These are phyloP conservation scores for Lactifluus pinguis DNA, from an alignment of 768 basidiomycete genomes.

Conservation along the genomic window DNA sequence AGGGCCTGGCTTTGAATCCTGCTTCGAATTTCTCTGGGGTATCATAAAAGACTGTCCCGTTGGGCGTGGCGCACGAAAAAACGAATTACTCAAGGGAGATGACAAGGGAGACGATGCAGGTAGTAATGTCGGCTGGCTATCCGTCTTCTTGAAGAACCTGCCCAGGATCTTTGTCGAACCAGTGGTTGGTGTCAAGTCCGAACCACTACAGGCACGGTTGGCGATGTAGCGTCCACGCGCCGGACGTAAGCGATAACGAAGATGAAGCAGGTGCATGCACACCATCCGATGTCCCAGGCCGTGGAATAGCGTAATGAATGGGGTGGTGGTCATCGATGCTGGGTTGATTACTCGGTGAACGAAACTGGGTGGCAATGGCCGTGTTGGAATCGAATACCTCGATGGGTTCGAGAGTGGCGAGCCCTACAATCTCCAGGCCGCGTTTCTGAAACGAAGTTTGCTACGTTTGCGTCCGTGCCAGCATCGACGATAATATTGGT, in stretches of 20 bases:
- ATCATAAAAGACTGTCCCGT: neutral
- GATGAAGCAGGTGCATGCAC: constrained; percentile 17
- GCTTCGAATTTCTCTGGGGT: constrained; percentile 17
- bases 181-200: constrained; percentile 22
- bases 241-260: constrained; percentile 15
- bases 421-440: constrained; percentile 67
- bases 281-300: constrained; percentile 5
- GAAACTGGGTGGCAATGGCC: constrained; percentile 12
- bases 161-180: constrained; percentile 57
- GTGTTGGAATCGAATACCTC: constrained; percentile 49
- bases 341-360: constrained; percentile 23
- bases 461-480: constrained; percentile 59
- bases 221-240: constrained; percentile 1
- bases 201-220: constrained; percentile 21
- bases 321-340: constrained; percentile 24
- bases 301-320: neutral
- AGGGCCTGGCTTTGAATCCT: constrained; percentile 15
- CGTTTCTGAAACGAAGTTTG: constrained; percentile 62
- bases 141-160: constrained; percentile 60
- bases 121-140: constrained; percentile 18
- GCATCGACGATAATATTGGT: constrained; percentile 82
- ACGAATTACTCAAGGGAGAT: neutral
- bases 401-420: constrained; percentile 72
- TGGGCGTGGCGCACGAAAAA: constrained; percentile 5
- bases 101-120: neutral